Evolutionary conservation across 2,329 filamentous ascomycete species (phyloP), one percentile per base, ranked within the genome.

Genomic region (Gnomoniopsis sp.): DNA sequence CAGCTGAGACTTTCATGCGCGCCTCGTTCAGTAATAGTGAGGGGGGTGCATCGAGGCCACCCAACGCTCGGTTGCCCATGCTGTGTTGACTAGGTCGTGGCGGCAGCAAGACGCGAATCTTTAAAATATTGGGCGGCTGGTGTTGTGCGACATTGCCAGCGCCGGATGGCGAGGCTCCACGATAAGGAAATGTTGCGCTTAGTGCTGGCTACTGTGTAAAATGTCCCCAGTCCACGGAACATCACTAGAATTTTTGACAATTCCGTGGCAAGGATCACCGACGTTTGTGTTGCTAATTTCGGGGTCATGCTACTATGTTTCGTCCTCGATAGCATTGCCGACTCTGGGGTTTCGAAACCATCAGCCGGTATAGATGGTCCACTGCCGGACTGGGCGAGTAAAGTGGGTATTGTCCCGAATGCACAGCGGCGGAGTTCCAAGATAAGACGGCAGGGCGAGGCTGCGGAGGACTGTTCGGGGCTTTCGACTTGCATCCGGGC

Each of bases 381-480:
- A 33, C 17, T 22, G 44, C 23, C 36, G 26, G 33, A 44, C 51
- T n/a, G 51, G 14, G 17, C 51, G 30, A 15, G n/a, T 17, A 11
- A 38, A 10, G 23, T 34, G n/a, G 52, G 15, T 11, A 17, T 3
- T 10, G 26, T 12, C 14, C 14, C 15, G 47, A 26, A 34, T 36
- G 41, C 23, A 46, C 8, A 15, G 2, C 6, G 51, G 41, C 33
- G 38, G 51, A 23, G 26, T 19, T 44, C 23, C 51, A 43, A 41
- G 41, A 53, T 53, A 53, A 53, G 51, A 46, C 41, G 38, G 51
- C 51, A n/a, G 26, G n/a, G 49, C 49, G 26, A 30, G 26, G 26
- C 26, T 30, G 26, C 26, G 17, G 19, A 26, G 41, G 51, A 23
- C 26, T 15, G 41, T n/a, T n/a, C 17, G 17, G 44, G 21, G 21